Evolutionary conservation across 2,329 filamentous ascomycete genomes (phyloP).

Genomic region (Pseudocercospora fijiensis): DNA sequence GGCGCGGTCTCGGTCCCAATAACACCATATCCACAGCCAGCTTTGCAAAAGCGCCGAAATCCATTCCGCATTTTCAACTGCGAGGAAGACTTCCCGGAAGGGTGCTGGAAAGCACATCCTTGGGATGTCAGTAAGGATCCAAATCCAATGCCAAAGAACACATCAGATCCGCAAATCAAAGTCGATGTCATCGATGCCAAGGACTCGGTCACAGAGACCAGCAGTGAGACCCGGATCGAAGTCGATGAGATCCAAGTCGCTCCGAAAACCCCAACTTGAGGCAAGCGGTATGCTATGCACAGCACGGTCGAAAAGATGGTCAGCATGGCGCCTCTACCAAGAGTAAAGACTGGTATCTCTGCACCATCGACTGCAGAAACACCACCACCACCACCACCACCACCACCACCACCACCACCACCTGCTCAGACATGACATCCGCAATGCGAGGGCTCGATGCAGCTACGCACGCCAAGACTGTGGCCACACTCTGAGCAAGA

Average conservation of each 20-base stretch:
- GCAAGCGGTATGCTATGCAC: background rate
- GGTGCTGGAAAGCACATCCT: slow-evolving; percentile 18
- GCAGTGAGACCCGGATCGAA: background rate
- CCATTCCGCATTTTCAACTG: slow-evolving; percentile 8
- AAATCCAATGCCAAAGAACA: background rate
- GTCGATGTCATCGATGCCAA: background rate
- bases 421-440: background rate
- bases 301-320: no score
- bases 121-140: slow-evolving; percentile 10
- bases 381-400: no score
- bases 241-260: background rate
- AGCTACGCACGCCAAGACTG: background rate
- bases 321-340: no score
- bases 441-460: background rate
- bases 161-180: background rate
- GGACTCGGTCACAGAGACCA: background rate
- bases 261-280: background rate
- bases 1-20: background rate
- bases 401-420: no score
- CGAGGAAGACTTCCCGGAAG: slow-evolving; percentile 22
- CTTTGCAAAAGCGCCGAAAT: slow-evolving; percentile 4
- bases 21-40: background rate
- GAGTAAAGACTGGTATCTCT: background rate
- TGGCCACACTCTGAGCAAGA: background rate
- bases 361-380: background rate